Base-by-base conservation (phyloP, 1,284 basidiomycete species). In the Malassezia cuniculi region DNA sequence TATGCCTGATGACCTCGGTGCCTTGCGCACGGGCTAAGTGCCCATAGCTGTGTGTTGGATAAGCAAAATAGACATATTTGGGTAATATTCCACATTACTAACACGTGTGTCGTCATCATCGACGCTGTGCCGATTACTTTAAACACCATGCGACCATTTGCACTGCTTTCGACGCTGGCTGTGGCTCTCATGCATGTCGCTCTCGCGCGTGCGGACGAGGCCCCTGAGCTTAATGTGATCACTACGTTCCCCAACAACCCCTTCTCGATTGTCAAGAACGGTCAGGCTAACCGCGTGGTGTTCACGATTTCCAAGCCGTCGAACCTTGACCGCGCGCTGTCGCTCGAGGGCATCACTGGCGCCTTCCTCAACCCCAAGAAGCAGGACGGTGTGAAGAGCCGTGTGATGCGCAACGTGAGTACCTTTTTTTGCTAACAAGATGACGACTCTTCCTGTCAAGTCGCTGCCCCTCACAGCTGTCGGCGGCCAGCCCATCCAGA, bases 201-300 rank as follows among this genome's bases (percentile, higher is more conserved):
- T n/a, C 44, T 54, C 6, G 50, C 51, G 16, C 39, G 35, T 20
- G 56, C 52, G 12, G 49, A 54, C 39, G 57, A 62, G 30, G 54
- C 52, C 6, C 60, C 60, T 7, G 59, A 60, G 39, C 51, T 64
- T 22, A 51, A 51, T 27, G 50, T 64, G 25, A 44, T 54, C 24
- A 61, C 60, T 15, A 60, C 57, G 9, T 65, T 63, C 48, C 60
- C 61, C 16, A 52, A 59, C 46, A 60, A 62, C 47, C 58, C 60
- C 7, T 55, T 52, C 37, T 52, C 48, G 14, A 48, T 63, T 36
- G 60, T 64, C 41, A 50, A 55, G 36, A 66, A 66, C 39, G 62
- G 62, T 15, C 57, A 59, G 42, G 44, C 55, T 22, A 66, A 63
- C 50, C 52, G 60, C 14, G 62, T 63, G 20, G 62, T 64, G 26